These are phyloP conservation scores for Ogataea haglerorum DNA, from an alignment of 805 yeast species.

Conservation along the genomic window DNA sequence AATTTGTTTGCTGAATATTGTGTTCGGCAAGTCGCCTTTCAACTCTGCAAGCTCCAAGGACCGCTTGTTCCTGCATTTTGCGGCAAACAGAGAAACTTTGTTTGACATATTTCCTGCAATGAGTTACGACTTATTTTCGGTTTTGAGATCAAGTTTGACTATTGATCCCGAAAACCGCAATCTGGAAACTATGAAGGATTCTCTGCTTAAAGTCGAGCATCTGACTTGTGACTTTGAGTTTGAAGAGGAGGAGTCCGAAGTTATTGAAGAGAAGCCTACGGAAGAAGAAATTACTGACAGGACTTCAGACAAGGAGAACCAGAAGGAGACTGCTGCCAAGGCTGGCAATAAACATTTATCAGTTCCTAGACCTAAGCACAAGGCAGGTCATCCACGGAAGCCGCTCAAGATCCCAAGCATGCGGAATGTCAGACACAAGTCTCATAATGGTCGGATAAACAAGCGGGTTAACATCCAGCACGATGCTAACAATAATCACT, in stretches of 20 bases:
- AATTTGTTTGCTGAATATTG: slow-evolving; percentile 72
- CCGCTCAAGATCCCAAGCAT: slow-evolving; percentile 30
- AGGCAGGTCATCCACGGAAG: slow-evolving; percentile 24
- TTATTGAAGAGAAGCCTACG: slow-evolving; percentile 18
- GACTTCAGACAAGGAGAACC: slow-evolving; percentile 26
- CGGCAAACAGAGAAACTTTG: slow-evolving; percentile 80
- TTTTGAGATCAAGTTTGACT: slow-evolving; percentile 70
- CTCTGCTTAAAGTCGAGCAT: slow-evolving; percentile 55
- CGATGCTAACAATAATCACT: background rate
- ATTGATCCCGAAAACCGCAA: slow-evolving; percentile 86
- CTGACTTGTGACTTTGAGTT: slow-evolving; percentile 83
- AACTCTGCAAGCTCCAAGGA: slow-evolving; percentile 72
- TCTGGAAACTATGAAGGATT: slow-evolving; percentile 55
- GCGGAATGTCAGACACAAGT: slow-evolving; percentile 17
- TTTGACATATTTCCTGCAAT: slow-evolving; percentile 89
- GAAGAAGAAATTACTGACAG: slow-evolving; percentile 10
- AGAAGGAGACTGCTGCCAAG: slow-evolving; percentile 13
- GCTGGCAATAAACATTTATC: slow-evolving; percentile 3
- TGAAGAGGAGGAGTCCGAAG: slow-evolving; percentile 28
- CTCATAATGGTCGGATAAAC: slow-evolving; percentile 21
- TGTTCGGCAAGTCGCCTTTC: slow-evolving; percentile 89
- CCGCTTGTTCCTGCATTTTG: slow-evolving; percentile 80
- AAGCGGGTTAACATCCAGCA: slow-evolving; percentile 11
- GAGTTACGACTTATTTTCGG: slow-evolving; percentile 84
- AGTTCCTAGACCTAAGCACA: slow-evolving; percentile 13